Evolutionary conservation across 2,329 filamentous ascomycete species (phyloP), one percentile per base, ranked within the genome.

Genomic region (Fusarium falciforme): DNA sequence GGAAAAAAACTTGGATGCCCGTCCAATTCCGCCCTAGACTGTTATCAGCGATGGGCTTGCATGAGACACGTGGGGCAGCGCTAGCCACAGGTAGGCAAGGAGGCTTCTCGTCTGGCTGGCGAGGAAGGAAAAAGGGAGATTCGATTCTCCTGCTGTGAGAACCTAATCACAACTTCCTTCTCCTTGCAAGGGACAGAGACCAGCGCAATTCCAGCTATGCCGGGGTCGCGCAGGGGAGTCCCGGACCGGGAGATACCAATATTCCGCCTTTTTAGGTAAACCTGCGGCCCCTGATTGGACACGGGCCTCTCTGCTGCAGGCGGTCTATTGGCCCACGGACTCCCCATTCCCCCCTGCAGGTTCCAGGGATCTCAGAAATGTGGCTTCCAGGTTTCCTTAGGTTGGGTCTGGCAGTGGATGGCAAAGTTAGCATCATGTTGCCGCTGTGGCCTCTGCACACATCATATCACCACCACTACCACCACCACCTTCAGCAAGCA

Each of bases 241-340:
- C 62, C 61, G 66, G 62, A 40, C 64, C 63, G 58, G 66, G 54
- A 64, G 58, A 66, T 70, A 58, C 54, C 33, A 61, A 65, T 73
- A 33, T 66, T 64, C 71, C 73, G 73, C 54, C 52, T 71, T 62
- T 58, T 64, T 52, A 31, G 60, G 61, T 52, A 58, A 63, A 44
- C 25, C 16, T 61, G 52, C 35, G 47, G 25, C 64, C 63, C 49
- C 54, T 76, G 66, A 76, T 76, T 76, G 74, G 69, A 49, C 61
- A 49, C 49, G 35, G 25, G 44, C 49, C 40, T 67, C 62, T 25
- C n/a, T n/a, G 29, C 59, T 52, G 40, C 11, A 44, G 58, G 57
- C 49, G 52, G 59, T 40, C 68, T 54, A 74, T 74, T 76, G 73
- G 73, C 55, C 73, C 44, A 62, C 63, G 62, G 65, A 63, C 65